A percentile compares a stretch with the other conserved stretches of the same genome.
These are phyloP conservation scores for Auricularia auricula-judae DNA, from an alignment of 768 basidiomycete species.

Conservation along the genomic window DNA sequence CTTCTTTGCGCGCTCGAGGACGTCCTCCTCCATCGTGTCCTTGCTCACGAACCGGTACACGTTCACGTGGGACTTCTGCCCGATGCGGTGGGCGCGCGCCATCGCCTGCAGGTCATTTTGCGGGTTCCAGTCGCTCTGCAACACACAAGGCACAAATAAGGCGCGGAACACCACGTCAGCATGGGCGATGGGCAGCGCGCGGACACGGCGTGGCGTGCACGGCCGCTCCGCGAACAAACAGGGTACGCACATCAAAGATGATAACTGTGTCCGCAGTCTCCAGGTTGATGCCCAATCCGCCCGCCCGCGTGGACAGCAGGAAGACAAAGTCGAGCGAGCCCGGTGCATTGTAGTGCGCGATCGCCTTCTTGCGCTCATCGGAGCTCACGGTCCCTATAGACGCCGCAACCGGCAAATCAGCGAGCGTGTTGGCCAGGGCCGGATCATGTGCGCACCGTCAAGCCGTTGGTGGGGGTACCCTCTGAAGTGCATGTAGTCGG, in stretches of 20 bases:
- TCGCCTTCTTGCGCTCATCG: slow-evolving; percentile 87
- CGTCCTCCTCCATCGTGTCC: slow-evolving; percentile 99
- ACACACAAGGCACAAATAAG: neutral
- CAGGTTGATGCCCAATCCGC: slow-evolving; percentile 95
- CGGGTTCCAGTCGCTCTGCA: slow-evolving; percentile 93
- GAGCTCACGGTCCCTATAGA: slow-evolving; percentile 54
- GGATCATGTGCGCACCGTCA: slow-evolving; percentile 47
- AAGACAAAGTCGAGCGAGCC: slow-evolving; percentile 95
- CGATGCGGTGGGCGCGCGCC: slow-evolving; percentile 98
- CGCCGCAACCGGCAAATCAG: neutral
- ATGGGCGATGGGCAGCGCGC: slow-evolving; percentile 10
- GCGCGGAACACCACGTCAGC: neutral
- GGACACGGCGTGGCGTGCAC: slow-evolving; percentile 3
- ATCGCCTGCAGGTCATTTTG: slow-evolving; percentile 98
- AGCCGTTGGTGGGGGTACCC: slow-evolving; percentile 90
- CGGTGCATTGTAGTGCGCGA: slow-evolving; percentile 92
- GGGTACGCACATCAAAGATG: slow-evolving; percentile 81
- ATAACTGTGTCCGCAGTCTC: slow-evolving; percentile 99
- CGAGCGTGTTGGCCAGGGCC: neutral
- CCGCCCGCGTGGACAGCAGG: slow-evolving; percentile 90
- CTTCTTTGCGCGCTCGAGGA: slow-evolving; percentile 94
- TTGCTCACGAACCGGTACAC: slow-evolving; percentile 98
- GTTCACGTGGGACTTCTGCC: slow-evolving; percentile 96
- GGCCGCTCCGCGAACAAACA: slow-evolving; percentile 11
- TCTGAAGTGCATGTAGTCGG: slow-evolving; percentile 87